These are phyloP conservation scores for Nicotiana knightiana DNA, from an alignment of 257 asterid species.

Conservation along the genomic window DNA sequence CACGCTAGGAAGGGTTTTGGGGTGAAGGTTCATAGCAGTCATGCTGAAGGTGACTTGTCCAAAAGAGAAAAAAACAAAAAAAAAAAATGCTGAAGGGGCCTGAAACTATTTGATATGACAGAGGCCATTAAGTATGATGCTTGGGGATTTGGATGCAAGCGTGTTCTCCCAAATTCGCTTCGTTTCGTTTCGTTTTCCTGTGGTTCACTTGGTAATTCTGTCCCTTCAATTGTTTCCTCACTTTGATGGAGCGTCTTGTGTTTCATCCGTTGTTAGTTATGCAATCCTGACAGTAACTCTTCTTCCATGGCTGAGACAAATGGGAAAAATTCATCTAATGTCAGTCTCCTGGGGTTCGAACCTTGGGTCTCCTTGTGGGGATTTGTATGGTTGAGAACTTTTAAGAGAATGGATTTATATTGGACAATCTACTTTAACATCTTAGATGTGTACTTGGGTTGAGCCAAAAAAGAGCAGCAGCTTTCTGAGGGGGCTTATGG, in stretches of 20 bases:
- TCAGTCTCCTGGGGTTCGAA: background rate
- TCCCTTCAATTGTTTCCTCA: background rate
- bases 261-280: background rate
- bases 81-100: background rate
- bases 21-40: background rate
- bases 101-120: background rate
- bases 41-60: background rate
- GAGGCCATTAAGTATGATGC: background rate
- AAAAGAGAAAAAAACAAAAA: too few relatives aligned
- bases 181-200: background rate
- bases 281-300: background rate
- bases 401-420: background rate
- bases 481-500: background rate
- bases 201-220: background rate
- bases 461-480: background rate
- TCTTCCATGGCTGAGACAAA: background rate
- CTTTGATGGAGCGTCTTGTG: background rate
- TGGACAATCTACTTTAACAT: background rate
- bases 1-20: too few relatives aligned
- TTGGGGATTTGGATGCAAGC: background rate
- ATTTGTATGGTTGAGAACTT: background rate
- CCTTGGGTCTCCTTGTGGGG: background rate
- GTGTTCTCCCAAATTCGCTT: background rate
- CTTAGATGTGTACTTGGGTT: background rate
- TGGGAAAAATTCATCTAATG: too few relatives aligned